These are phyloP conservation scores for Perilla frutescens DNA, from an alignment of 257 asterid species.

Conservation along the genomic window DNA sequence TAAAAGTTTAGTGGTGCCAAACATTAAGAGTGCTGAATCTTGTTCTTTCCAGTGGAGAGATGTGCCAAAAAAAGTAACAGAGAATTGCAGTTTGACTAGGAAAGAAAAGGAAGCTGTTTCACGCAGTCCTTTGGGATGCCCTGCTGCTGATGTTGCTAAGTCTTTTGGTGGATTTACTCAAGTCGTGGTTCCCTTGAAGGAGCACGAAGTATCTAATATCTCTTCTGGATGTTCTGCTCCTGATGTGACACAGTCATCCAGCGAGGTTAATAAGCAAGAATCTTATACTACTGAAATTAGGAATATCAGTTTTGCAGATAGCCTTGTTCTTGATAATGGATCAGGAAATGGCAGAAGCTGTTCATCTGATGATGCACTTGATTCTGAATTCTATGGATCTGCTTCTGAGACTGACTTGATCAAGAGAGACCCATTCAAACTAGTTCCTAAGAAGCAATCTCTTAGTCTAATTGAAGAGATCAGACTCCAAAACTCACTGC, in stretches of 20 bases:
- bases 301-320: slow-evolving; percentile 37
- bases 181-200: slow-evolving; percentile 43
- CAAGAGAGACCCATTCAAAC: slow-evolving; percentile 41
- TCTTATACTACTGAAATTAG: slow-evolving; percentile 44
- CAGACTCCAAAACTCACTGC: slow-evolving; percentile 44
- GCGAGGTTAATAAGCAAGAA: slow-evolving; percentile 47
- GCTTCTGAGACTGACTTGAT: slow-evolving; percentile 41
- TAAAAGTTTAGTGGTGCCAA: slow-evolving; percentile 32
- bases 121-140: slow-evolving; percentile 25
- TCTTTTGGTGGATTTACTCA: slow-evolving; percentile 40
- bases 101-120: slow-evolving; percentile 39
- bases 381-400: slow-evolving; percentile 46
- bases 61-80: slow-evolving; percentile 52
- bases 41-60: slow-evolving; percentile 58
- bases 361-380: slow-evolving; percentile 56
- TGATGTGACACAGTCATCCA: slow-evolving; percentile 54
- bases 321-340: slow-evolving; percentile 53
- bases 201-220: slow-evolving; percentile 50
- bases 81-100: slow-evolving; percentile 37
- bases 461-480: slow-evolving; percentile 54
- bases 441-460: slow-evolving; percentile 39
- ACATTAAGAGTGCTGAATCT: slow-evolving; percentile 42
- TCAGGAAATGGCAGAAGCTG: slow-evolving; percentile 56
- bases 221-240: slow-evolving; percentile 65
- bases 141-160: slow-evolving; percentile 40